Evolutionary conservation across 139 green algal genomes (phyloP).

Genomic region (Chlamydomonas sp.): DNA sequence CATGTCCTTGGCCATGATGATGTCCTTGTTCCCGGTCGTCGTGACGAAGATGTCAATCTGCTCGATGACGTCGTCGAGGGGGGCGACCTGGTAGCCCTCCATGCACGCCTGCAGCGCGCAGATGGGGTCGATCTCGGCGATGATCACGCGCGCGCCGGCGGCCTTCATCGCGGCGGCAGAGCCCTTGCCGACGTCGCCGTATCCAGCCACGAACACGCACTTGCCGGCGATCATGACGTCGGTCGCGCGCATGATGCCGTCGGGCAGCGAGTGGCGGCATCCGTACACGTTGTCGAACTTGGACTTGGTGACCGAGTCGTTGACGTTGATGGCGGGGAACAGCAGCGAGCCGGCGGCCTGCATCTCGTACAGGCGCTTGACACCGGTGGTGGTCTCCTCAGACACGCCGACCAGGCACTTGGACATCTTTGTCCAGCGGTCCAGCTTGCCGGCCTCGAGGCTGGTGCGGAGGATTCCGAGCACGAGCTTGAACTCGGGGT

Average conservation of each 20-base stretch:
- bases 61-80: constrained; percentile 82
- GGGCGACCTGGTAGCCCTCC: constrained; percentile 77
- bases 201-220: constrained; percentile 75
- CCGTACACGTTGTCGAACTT: constrained; percentile 99
- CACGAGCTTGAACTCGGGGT: constrained; percentile 99
- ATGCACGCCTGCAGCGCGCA: constrained; percentile 96
- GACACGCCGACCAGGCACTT: constrained; percentile 83
- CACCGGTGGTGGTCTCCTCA: constrained; percentile 99
- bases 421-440: constrained; percentile 57
- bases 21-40: constrained; percentile 96
- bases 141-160: constrained; percentile 81
- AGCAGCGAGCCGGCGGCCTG: constrained; percentile 76
- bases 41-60: constrained; percentile 97
- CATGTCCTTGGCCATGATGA: constrained; percentile 96
- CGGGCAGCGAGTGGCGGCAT: constrained; percentile 97
- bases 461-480: constrained; percentile 83
- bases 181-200: constrained; percentile 99
- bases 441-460: constrained; percentile 44
- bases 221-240: constrained; percentile 94
- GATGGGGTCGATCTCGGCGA: constrained; percentile 99
- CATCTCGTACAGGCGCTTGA: constrained; percentile 99
- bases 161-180: constrained; percentile 94
- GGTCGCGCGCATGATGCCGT: constrained; percentile 99
- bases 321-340: constrained; percentile 99
- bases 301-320: constrained; percentile 99